phyloP scores from a whole-genome alignment of 768 basidiomycete genomes.

The Cystoderma amianthinum region DNA sequence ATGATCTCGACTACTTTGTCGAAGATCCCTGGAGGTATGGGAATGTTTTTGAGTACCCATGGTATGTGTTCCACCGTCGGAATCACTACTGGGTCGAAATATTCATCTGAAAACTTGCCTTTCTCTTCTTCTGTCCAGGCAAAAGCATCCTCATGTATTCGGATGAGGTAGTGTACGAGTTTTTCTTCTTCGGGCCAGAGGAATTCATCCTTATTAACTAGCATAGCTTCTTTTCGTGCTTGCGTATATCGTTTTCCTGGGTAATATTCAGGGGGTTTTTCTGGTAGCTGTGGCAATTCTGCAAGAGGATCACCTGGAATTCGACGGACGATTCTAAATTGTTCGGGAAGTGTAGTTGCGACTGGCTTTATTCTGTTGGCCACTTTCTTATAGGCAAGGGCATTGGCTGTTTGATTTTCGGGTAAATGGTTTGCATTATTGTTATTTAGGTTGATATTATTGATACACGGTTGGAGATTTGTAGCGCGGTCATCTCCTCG shows the following conservation, averaged over 20 bases:
- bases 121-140: slow-evolving; percentile 1
- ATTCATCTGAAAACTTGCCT: slow-evolving; percentile 4
- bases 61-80: slow-evolving; percentile 3
- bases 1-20: slow-evolving; percentile 1
- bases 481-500: slow-evolving; percentile 4
- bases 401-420: slow-evolving; percentile 22
- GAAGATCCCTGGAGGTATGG: too few species aligned
- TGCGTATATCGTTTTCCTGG: too few species aligned
- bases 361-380: too few species aligned
- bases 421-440: background rate
- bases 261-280: too few species aligned
- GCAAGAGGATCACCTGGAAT: too few species aligned
- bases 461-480: background rate
- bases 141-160: too few species aligned
- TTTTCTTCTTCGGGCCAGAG: too few species aligned
- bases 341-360: slow-evolving; percentile 22
- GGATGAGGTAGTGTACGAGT: background rate
- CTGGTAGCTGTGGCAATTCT: slow-evolving; percentile 21
- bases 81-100: too few species aligned
- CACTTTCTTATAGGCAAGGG: too few species aligned
- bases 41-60: too few species aligned
- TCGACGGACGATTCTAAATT: slow-evolving; percentile 19
- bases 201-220: background rate
- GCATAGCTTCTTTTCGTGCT: background rate
- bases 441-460: background rate